These are phyloP conservation scores for Phalaenopsis equestris DNA, from an alignment of 106 monocot species.

Conservation along the genomic window DNA sequence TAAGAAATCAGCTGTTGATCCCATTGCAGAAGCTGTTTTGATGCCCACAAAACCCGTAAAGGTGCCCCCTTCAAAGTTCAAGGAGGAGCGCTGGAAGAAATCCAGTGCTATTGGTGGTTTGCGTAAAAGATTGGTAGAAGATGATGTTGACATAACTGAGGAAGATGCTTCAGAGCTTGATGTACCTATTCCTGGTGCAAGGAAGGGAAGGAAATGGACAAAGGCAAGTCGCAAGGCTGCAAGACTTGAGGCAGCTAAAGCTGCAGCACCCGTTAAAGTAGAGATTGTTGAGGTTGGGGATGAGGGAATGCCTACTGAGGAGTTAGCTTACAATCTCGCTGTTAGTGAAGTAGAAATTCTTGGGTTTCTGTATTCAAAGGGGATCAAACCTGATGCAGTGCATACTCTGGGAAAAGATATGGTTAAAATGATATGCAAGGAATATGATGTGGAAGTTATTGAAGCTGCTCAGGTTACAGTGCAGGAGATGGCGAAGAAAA, in stretches of 20 bases:
- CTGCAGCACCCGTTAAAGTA: conserved; percentile 75
- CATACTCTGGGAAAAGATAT: conserved; percentile 67
- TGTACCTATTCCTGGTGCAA: conserved; percentile 63
- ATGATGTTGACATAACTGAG: conserved; percentile 19
- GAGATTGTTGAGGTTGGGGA: conserved; percentile 93
- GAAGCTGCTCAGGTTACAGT: conserved; percentile 51
- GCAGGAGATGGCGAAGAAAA: conserved; percentile 96
- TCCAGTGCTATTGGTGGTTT: conserved; percentile 28
- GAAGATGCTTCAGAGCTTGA: conserved; percentile 55
- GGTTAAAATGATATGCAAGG: conserved; percentile 97
- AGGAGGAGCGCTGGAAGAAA: conserved; percentile 65
- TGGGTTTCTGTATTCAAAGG: conserved; percentile 55
- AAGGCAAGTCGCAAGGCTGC: conserved; percentile 76
- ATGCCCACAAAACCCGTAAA: conserved; percentile 62
- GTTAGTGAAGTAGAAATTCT: conserved; percentile 63
- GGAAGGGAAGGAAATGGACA: conserved; percentile 79
- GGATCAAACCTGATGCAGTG: conserved; percentile 53
- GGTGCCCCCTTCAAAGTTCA: conserved; percentile 40
- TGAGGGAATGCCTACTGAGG: conserved; percentile 80
- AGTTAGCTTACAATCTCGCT: conserved; percentile 71
- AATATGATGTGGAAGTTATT: conserved; percentile 90
- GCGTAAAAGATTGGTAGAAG: conserved; percentile 47
- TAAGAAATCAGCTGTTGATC: conserved; percentile 58
- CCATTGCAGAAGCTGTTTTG: conserved; percentile 44
- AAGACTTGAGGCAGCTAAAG: conserved; percentile 57